Evolutionary conservation across 1,284 basidiomycete genomes (phyloP).

Genomic region (Ustilago curta): DNA sequence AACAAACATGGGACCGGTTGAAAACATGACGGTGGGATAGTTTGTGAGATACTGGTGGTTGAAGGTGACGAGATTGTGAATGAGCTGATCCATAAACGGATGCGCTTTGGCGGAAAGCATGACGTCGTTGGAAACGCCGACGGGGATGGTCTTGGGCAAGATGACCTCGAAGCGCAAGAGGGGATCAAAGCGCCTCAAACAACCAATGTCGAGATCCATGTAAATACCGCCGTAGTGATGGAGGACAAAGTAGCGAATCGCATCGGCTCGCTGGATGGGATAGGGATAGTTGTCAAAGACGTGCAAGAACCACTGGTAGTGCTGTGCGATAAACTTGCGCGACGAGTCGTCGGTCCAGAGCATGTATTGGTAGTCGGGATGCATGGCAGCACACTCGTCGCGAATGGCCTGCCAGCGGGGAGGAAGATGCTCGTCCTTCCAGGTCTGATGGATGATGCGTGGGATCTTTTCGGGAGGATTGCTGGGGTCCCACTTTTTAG

Average conservation of each 20-base stretch:
- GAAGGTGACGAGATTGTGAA: constrained; percentile 89
- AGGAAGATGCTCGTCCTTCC: constrained; percentile 91
- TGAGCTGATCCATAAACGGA: constrained; percentile 91
- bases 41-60: constrained; percentile 93
- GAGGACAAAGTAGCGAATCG: constrained; percentile 96
- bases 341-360: constrained; percentile 95
- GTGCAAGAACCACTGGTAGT: constrained; percentile 92
- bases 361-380: constrained; percentile 93
- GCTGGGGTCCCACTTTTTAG: constrained; percentile 38
- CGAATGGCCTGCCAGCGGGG: constrained; percentile 78
- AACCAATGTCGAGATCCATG: constrained; percentile 97
- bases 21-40: constrained; percentile 99
- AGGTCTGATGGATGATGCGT: constrained; percentile 96
- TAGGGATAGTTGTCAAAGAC: constrained; percentile 94
- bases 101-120: constrained; percentile 89
- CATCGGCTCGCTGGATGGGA: constrained; percentile 94
- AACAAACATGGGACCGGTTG: constrained; percentile 78
- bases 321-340: constrained; percentile 85
- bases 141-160: constrained; percentile 93
- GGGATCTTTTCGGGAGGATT: constrained; percentile 75
- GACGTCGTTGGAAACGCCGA: constrained; percentile 89
- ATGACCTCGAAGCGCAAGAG: constrained; percentile 89
- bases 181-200: constrained; percentile 87
- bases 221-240: constrained; percentile 93
- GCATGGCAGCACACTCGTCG: constrained; percentile 69